Percentiles rank a stretch among this genome's conserved stretches.
These are phyloP conservation scores for Juncus effusus DNA, from an alignment of 176 grass and related monocot species.

Conservation along the genomic window DNA sequence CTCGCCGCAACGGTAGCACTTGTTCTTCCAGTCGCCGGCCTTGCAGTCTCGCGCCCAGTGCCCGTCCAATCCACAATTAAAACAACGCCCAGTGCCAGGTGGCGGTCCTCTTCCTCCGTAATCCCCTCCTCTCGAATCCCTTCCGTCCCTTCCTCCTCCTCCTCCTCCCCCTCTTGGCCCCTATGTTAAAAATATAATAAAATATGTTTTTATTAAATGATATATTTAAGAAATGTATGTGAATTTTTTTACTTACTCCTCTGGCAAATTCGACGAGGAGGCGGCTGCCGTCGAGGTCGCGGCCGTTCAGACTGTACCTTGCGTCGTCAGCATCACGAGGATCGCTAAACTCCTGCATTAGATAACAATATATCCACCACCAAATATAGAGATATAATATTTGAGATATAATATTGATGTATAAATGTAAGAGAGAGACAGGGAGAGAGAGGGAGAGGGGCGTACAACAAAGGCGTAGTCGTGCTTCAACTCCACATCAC, in stretches of 20 bases:
- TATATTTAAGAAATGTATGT: no score
- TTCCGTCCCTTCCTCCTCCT: constrained; percentile 52
- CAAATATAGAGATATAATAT: constrained; percentile 7
- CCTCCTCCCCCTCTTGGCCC: constrained; percentile 40
- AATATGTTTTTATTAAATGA: constrained; percentile 5
- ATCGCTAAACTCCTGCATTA: constrained; percentile 78
- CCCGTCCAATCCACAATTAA: constrained; percentile 96
- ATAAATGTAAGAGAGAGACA: background rate
- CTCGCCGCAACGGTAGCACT: constrained; percentile 96
- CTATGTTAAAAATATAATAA: constrained; percentile 8
- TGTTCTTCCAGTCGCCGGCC: constrained; percentile 99
- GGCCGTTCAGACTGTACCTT: constrained; percentile 76
- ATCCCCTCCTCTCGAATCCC: constrained; percentile 32
- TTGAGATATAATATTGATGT: background rate
- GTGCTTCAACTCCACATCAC: constrained; percentile 99
- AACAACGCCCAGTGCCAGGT: constrained; percentile 88
- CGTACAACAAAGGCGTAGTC: constrained; percentile 97
- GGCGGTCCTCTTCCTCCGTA: constrained; percentile 79
- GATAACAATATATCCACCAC: background rate
- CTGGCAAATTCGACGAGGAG: constrained; percentile 91
- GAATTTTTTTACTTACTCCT: no score
- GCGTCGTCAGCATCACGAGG: constrained; percentile 95
- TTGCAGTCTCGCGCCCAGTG: constrained; percentile 98
- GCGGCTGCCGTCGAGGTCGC: constrained; percentile 88
- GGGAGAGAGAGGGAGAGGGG: constrained; percentile 4